Base-by-base conservation (phyloP, 345 rosid species). In the Camelina laxa region DNA sequence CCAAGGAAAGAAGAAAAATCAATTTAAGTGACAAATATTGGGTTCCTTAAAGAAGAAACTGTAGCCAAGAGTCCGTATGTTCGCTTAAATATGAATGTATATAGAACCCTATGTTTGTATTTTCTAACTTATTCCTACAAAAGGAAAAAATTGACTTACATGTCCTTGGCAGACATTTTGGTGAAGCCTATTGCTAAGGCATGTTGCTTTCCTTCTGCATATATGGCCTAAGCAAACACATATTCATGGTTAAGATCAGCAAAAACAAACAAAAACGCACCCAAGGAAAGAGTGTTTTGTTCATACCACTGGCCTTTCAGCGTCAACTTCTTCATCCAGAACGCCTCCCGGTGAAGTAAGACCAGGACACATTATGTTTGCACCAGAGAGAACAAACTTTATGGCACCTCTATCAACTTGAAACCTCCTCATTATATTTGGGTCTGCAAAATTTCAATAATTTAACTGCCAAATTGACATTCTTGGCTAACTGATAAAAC, bases 351-450 rank as follows among this genome's bases (percentile, higher is more conserved):
- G 98, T 72, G 99, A 96, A 35, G 98, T 92, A 56, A 92, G 99
- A 76, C 99, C 99, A 83, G 98, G 98, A 61, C 99, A 92, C 98
- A 92, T 96, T 76, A 96, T 92, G 85, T 96, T 96, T 77, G 98
- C 99, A 77, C 99, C 98, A 80, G 99, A 77, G 69, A 96, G 89
- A 33, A 96, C 97, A 83, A 89, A 92, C 81, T 75, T 96, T 72
- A 96, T 92, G 7, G 99, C 99, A 66, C 98, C 99, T 63, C 99
- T 87, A 73, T 92, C 99, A 39, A 96, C 99, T 81, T 91, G 98
- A 63, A 96, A 79, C 79, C 91, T 91, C 80, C 88, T 88, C 98
- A 96, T 96, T 81, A 96, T 89, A 59, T 85, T 82, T 35, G 99
- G 99, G 87, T 72, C 81, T 78, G 77, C 81, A 67, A 65, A 79